Evolutionary conservation across 148 eudicot genomes (phyloP).

Genomic region (Cornus kousa): DNA sequence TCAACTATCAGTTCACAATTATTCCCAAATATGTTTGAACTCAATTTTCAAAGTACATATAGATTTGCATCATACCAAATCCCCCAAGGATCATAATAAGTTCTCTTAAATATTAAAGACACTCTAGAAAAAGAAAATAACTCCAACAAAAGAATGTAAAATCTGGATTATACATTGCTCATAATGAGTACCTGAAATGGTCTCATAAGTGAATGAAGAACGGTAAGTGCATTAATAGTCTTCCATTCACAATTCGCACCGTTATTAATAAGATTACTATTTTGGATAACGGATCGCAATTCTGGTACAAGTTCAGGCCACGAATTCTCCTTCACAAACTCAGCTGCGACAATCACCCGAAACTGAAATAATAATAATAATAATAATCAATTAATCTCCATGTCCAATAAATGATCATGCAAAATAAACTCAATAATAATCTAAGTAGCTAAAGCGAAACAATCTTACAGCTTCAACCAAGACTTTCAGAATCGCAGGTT

Average conservation of each 20-base stretch:
- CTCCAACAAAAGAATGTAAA: background rate
- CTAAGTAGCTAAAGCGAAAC: background rate
- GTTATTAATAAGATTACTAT: constrained; percentile 46
- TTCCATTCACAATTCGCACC: constrained; percentile 42
- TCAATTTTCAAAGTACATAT: background rate
- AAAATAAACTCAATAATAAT: background rate
- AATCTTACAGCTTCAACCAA: constrained; percentile 61
- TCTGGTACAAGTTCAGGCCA: constrained; percentile 76
- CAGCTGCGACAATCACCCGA: constrained; percentile 50
- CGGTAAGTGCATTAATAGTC: constrained; percentile 58
- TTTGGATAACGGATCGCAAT: constrained; percentile 47
- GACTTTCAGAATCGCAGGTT: constrained; percentile 50
- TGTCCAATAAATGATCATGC: background rate
- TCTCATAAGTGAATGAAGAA: constrained; percentile 59
- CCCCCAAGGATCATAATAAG: background rate
- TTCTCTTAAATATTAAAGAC: background rate
- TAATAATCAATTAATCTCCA: background rate
- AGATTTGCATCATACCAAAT: background rate
- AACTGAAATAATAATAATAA: constrained; percentile 36
- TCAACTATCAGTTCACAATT: background rate
- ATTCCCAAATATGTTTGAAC: background rate
- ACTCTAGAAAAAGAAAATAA: background rate
- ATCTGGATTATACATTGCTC: background rate
- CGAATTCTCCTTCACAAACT: constrained; percentile 58
- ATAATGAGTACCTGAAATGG: constrained; percentile 61